phyloP scores from a whole-genome alignment of 768 basidiomycete genomes.

The Myochromella boudieri region DNA sequence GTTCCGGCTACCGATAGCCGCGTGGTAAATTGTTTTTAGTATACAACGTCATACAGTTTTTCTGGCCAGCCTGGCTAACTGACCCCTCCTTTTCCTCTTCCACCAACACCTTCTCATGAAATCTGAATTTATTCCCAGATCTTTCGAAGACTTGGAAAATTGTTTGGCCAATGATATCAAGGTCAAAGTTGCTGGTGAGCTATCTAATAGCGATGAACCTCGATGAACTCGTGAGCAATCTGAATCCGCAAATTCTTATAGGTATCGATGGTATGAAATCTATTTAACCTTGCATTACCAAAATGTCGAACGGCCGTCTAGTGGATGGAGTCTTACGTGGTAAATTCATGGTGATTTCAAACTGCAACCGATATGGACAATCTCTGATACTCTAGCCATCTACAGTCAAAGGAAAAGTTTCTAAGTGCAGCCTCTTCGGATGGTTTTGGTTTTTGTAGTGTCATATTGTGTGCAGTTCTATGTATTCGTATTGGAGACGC shows the following conservation, averaged over 20 bases:
- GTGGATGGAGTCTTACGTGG: conserved; percentile 94
- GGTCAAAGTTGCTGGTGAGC: conserved; percentile 90
- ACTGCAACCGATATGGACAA: neutral
- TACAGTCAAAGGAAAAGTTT: conserved; percentile 89
- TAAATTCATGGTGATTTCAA: conserved; percentile 83
- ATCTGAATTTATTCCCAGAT: conserved; percentile 19
- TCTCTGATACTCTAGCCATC: conserved; percentile 9
- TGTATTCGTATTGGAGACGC: neutral
- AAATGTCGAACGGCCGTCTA: conserved; percentile 27
- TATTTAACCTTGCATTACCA: neutral
- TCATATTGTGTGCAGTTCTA: conserved; percentile 65
- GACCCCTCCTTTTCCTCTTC: no score
- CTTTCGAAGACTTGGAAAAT: conserved; percentile 54
- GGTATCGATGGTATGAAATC: conserved; percentile 63
- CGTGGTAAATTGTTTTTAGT: no score
- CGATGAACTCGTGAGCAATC: conserved; percentile 1
- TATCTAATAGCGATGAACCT: neutral
- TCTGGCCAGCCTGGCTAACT: no score
- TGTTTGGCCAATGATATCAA: conserved; percentile 68
- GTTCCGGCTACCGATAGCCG: no score
- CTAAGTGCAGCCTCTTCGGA: conserved; percentile 73
- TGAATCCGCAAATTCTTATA: conserved; percentile 13
- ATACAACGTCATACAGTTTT: no score
- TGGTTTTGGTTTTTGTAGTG: conserved; percentile 93
- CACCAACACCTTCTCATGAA: no score